Evolutionary conservation across 805 yeast species (phyloP), one percentile per base, ranked within the genome.

Genomic region (Candida railenensis): DNA sequence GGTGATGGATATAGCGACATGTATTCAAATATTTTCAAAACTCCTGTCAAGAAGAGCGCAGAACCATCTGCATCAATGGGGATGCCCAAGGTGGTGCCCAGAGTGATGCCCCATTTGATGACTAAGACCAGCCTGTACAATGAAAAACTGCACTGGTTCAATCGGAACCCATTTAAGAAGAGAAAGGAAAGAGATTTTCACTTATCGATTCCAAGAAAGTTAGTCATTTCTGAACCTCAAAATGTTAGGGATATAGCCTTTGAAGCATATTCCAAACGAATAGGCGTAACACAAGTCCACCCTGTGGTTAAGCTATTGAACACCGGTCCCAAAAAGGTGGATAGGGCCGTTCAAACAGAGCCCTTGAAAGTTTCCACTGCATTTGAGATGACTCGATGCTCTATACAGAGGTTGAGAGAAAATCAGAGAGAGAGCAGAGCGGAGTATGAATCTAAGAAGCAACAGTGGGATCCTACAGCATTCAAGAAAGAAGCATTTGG

Each of bases 261-360:
- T 20, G 39, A 36, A 20, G 22, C 12, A n/a, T 15, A 22, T 21
- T 18, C 33, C 21, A 25, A 14, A n/a, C 4, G 19, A 16, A 22
- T 25, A 14, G 33, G 33, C 3, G 4, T 25, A 15, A 15, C 37
- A 32, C 38, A 11, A 19, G 38, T 30, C 15, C 43, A 40, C 25
- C 37, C 37, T 9, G 16, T 32, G 5, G 18, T 21, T 12, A 28
- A 40, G 22, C 22, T 22, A 16, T 14, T 22, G 25, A 12, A 3
- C 5, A 25, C 30, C 11, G 30, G 30, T 7, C 30, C 30, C 30
- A 25, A 25, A 15, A 32, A 15, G 22, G 22, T 41, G 18, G 30
- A 34, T 32, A 7, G 44, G 18, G 37, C n/a, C 14, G 44, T 41
- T 14, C 44, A 41, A 22, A 41, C 44, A 15, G 44, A 41, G 21